These are phyloP conservation scores for Condylostoma magnum DNA, from an alignment of 169 alveolate genomes.

Conservation along the genomic window DNA sequence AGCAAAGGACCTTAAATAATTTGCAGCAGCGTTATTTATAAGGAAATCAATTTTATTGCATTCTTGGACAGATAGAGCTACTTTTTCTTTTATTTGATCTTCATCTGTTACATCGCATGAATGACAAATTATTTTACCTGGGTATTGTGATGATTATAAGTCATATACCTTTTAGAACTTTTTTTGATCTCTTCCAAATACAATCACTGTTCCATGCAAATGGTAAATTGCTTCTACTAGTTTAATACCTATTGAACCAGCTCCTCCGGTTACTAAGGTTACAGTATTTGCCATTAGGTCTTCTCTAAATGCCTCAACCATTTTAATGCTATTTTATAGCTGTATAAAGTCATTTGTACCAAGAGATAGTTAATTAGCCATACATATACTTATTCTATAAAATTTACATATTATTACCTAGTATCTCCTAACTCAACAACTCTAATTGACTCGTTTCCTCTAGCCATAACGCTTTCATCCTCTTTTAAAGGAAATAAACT, in stretches of 20 bases:
- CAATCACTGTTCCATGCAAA: constrained; percentile 75
- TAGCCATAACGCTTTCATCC: no score
- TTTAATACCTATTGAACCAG: constrained; percentile 78
- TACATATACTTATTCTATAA: no score
- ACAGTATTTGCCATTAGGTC: constrained; percentile 68
- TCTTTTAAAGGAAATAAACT: no score
- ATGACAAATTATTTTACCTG: constrained; percentile 27
- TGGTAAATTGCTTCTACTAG: constrained; percentile 59
- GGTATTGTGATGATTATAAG: constrained; percentile 17
- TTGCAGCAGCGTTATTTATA: constrained; percentile 88
- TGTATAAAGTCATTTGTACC: no score
- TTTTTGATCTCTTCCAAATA: constrained; percentile 73
- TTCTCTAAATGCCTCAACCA: constrained; percentile 42
- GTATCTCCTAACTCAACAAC: no score
- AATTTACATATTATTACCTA: no score
- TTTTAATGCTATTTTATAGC: not conserved
- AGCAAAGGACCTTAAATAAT: constrained; percentile 71
- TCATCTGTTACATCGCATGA: constrained; percentile 78
- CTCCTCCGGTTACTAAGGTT: constrained; percentile 86
- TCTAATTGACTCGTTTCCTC: no score
- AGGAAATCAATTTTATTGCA: constrained; percentile 77
- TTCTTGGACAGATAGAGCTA: constrained; percentile 45
- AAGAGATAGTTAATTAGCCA: no score
- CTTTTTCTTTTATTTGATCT: constrained; percentile 60
- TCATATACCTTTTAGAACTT: constrained; percentile 54